Evolutionary conservation across 495 filamentous ascomycete species (phyloP), one percentile per base, ranked within the genome.

Genomic region (Aspergillus ellipticus): DNA sequence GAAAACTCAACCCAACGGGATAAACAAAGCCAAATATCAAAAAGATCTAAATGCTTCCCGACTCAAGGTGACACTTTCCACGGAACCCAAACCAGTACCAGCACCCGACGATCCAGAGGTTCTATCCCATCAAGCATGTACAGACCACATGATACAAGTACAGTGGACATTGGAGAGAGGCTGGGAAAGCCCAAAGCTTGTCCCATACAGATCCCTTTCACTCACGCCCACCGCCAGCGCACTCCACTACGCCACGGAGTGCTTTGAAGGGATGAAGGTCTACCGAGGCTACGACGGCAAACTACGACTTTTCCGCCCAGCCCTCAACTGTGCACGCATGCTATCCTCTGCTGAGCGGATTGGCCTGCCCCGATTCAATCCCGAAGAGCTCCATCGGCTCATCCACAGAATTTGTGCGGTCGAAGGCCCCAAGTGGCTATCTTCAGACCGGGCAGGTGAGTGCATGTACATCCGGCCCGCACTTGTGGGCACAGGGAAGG

Each of bases 191-290:
- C 52, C 52, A n/a, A 22, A 21, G 1, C 20, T 54, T 13, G 24
- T 54, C 7, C 52, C 52, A 13, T 53, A 53, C 19, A 4, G 22
- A 1, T 3, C 50, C 4, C 22, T 53, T 16, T 8, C 13, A 0
- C 2, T 53, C 1, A n/a, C 15, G 21, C 50, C 50, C n/a, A 53
- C n/a, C 11, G 50, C 50, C 9, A 53, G 22, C 20, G 24, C 33
- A 1, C 50, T 53, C 22, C 50, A 53, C 22, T 53, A 53, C 15
- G 19, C 50, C 2, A 53, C 50, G 1, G 13, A 19, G 6, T 53
- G 50, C 37, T 53, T 53, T 21, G 50, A 53, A 53, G 50, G 50
- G 0, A 26, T 53, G 37, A 53, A 53, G 19, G 35, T 39, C 13
- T 53, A 28, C 20, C 33, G 50, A 3, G 50, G 50, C 39, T 26